Base-by-base conservation (phyloP, 1,139 yeast genomes). In the Taiozyma sp. region DNA sequence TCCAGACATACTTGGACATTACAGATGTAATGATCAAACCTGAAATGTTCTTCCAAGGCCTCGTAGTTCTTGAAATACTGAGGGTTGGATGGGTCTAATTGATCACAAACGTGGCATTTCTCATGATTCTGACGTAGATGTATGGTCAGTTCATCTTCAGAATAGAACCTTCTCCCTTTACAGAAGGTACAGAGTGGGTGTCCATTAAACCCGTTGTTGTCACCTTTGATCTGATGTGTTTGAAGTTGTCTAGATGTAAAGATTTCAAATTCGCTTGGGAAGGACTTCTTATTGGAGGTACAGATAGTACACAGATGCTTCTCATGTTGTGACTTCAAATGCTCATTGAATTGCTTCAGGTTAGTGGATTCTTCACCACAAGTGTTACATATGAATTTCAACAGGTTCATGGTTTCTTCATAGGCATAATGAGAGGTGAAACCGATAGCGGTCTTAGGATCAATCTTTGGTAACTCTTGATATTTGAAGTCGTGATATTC, bases 101-200 rank as follows among this genome's bases (percentile, higher is more conserved):
- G 84, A 60, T 91, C 96, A 71, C 99, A 93, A 41, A 95, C 83
- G 61, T 85, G 88, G 67, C 99, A 93, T 59, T 85, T 81, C 66
- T 92, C 97, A 67, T 93, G 99, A 50, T 74, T 73, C 55, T 89
- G 89, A 60, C 97, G 76, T 70, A 93, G 79, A 67, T 93, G 99
- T 42, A 84, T 70, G 61, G 81, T 83, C 60, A 91, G 74, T 65
- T 92, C 98, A 65, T 93, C 97, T 50, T 84, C 91, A 0, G 97
- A 90, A 65, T 93, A 93, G 65, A 89, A 92, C 52, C 96, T 70
- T 58, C 74, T 77, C 1, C 83, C 81, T 5, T 79, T 71, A 68
- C 99, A 93, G 66, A 89, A 89, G 58, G 81, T 81, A 74, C 99
- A 93, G 58, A 78, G 76, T 0, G 98, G 97, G 65, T 93, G 99